phyloP scores from a whole-genome alignment of 208 protist species.

The Wallacemonas sp. region DNA sequence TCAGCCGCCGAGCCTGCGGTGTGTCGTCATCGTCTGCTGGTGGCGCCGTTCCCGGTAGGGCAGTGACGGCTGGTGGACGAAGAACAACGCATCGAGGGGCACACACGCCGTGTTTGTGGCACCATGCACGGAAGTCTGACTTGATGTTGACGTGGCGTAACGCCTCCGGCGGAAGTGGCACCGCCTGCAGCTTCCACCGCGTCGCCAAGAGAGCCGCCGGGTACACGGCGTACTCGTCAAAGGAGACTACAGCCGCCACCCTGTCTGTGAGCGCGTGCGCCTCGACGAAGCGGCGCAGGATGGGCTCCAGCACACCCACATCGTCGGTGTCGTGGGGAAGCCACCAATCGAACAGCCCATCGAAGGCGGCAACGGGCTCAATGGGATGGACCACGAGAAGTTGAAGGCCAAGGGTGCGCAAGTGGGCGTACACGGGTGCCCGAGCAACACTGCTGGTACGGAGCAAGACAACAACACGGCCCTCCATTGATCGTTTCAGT shows the following conservation, averaged over 20 bases:
- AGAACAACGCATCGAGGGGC: conserved; percentile 22
- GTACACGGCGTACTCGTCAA: conserved; percentile 85
- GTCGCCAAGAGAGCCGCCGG: conserved; percentile 45
- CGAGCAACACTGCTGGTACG: conserved; percentile 69
- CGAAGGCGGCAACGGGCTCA: conserved; percentile 23
- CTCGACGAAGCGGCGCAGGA: conserved; percentile 27
- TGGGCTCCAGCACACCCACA: conserved; percentile 20
- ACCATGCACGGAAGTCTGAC: conserved; percentile 50
- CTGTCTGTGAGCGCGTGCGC: background rate
- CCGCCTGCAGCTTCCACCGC: conserved; percentile 13
- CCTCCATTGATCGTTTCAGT: no score
- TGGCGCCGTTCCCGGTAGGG: background rate
- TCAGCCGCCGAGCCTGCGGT: background rate
- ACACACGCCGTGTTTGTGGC: conserved; percentile 24
- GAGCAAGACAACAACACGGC: conserved; percentile 63
- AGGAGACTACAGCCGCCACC: conserved; percentile 68
- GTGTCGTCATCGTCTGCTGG: background rate
- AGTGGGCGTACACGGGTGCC: conserved; percentile 54
- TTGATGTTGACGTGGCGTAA: conserved; percentile 62
- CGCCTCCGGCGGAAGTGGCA: conserved; percentile 48
- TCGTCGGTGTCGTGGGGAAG: conserved; percentile 55
- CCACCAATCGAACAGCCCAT: conserved; percentile 50
- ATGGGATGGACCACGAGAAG: conserved; percentile 61
- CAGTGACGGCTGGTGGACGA: conserved; percentile 1
- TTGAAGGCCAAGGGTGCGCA: conserved; percentile 30